Conservation (phyloP, 164 flowering plant genomes). For the Aristolochia californica region DNA sequence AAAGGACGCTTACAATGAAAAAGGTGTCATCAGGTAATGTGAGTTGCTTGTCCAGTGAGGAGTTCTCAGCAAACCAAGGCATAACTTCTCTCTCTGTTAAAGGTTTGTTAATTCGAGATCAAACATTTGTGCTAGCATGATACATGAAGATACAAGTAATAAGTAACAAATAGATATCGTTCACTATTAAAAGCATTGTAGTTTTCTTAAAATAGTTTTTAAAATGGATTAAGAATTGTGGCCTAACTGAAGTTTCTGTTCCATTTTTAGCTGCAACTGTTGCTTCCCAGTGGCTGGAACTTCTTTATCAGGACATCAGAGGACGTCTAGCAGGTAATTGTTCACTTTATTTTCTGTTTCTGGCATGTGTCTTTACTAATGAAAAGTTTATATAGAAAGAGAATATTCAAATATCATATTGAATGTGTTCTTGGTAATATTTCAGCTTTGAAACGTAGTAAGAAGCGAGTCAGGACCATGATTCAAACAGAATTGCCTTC, state of each 20-base stretch:
- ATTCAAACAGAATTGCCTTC: constrained; percentile 63
- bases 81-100: constrained; percentile 57
- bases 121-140: too few relatives aligned
- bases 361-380: too few relatives aligned
- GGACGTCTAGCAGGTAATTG: constrained; percentile 77
- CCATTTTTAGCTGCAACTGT: constrained; percentile 67
- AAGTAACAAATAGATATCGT: too few relatives aligned
- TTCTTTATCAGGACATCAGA: constrained; percentile 68
- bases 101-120: constrained; percentile 23
- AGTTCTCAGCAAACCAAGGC: constrained; percentile 24
- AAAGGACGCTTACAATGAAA: constrained; percentile 27
- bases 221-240: too few relatives aligned
- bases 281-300: constrained; percentile 94
- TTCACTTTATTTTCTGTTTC: background rate
- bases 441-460: constrained; percentile 73
- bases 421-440: background rate
- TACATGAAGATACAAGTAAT: too few relatives aligned
- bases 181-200: too few relatives aligned
- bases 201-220: too few relatives aligned
- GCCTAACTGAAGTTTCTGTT: background rate
- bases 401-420: background rate
- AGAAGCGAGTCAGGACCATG: constrained; percentile 63
- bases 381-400: background rate
- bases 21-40: constrained; percentile 38
- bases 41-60: constrained; percentile 36